Percentiles rank a stretch among this genome's conserved stretches.
phyloP scores from a whole-genome alignment of 495 filamentous ascomycete genomes.

The Astrothelium macrocarpum region DNA sequence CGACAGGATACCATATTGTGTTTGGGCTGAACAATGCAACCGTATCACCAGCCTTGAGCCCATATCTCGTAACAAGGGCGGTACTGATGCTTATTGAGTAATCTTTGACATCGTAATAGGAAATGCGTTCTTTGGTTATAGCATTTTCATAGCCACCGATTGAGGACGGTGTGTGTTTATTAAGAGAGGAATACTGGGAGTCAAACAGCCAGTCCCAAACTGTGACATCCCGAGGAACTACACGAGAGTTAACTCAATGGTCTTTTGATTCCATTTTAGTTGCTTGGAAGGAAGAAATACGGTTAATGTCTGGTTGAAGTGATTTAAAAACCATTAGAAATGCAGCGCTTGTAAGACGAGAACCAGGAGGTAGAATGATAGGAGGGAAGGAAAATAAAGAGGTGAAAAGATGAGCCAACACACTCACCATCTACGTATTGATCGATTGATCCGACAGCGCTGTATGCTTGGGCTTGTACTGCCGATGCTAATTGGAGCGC shows the following conservation, averaged over 20 bases:
- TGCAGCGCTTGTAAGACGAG: background rate
- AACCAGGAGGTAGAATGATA: background rate
- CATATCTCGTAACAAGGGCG: slow-evolving; percentile 43
- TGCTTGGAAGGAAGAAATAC: slow-evolving; percentile 11
- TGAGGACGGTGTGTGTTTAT: slow-evolving; percentile 24
- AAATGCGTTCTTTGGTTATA: slow-evolving; percentile 45
- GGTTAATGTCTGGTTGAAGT: slow-evolving; percentile 30
- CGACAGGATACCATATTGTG: slow-evolving; percentile 52
- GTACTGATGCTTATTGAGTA: slow-evolving; percentile 47
- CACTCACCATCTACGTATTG: background rate
- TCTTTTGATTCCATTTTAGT: background rate
- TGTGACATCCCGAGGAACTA: slow-evolving; percentile 44
- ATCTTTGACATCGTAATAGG: slow-evolving; percentile 42
- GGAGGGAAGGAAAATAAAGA: background rate
- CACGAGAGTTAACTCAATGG: slow-evolving; percentile 9
- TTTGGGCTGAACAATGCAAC: slow-evolving; percentile 49
- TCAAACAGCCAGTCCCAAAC: slow-evolving; percentile 56
- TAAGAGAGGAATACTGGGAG: slow-evolving; percentile 39
- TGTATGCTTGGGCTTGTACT: no score
- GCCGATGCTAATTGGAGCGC: no score
- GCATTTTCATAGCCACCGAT: slow-evolving; percentile 47
- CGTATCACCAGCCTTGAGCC: slow-evolving; percentile 39
- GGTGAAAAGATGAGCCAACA: background rate
- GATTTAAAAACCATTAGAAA: slow-evolving; percentile 33
- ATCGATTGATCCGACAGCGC: no score